Base-by-base conservation (phyloP, 148 eudicot species). In the Pouteria glomerata region DNA sequence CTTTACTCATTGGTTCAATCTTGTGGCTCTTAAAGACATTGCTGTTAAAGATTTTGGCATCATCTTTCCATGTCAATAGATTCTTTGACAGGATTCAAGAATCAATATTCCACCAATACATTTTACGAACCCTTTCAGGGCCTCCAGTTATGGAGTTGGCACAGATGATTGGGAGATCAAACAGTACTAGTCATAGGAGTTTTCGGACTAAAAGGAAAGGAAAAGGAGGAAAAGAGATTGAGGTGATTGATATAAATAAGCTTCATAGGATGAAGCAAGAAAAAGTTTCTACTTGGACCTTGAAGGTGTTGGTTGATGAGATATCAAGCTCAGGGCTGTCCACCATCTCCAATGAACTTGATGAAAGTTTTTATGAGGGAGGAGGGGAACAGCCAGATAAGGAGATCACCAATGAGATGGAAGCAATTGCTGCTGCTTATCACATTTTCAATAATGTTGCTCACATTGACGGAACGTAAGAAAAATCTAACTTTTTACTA, bases 81-180 rank as follows among this genome's bases (percentile, higher is more conserved):
- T 90, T 88, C 84, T 93, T 89, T 59, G 92, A 87, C 39, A 73
- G 98, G 80, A 88, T 89, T 76, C 96, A 93, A 44, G 92, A 87
- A 74, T 79, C 98, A 0, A 74, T 89, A 29, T 90, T 87, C 53
- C 95, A 87, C 59, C 97, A 93, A 66, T 90, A 87, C 66, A 83
- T 90, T 63, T 77, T 93, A 18, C 84, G 84, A 50, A 81, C 87
- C 6, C 85, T 93, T 10, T 87, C 98, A 0, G 94, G 94, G 33
- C 73, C 82, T 55, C 96, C 97, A 7, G 31, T 87, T 51, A 53
- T 89, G 81, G 86, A 81, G 69, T 61, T 73, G 13, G 64, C 74
- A 8, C 51, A 75, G 15, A 76, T 72, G 73, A 24, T 79, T 8
- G 76, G 78, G 45, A 81, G 78, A 71, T 33, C 67, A 12, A 84